phyloP scores from a whole-genome alignment of 202 grass and related monocot genomes.

The Musa balbisiana region DNA sequence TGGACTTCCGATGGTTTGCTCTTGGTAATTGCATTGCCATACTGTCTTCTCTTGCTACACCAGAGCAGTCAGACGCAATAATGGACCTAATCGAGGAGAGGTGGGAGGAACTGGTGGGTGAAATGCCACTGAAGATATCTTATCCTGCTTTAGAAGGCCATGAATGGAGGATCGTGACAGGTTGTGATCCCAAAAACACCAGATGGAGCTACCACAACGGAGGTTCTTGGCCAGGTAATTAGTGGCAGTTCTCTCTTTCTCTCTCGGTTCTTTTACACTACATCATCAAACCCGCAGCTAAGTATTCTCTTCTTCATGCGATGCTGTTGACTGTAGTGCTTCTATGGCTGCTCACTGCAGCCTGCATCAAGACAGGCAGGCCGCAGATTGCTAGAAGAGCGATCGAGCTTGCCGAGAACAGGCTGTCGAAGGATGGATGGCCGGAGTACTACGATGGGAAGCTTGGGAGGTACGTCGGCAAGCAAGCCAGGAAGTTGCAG shows the following conservation, averaged over 20 bases:
- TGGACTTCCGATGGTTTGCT: conserved; percentile 46
- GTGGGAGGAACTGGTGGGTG: conserved; percentile 36
- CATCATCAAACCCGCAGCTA: background rate
- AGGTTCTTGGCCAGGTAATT: conserved; percentile 39
- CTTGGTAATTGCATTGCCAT: conserved; percentile 38
- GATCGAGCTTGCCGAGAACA: conserved; percentile 30
- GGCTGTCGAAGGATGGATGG: conserved; percentile 41
- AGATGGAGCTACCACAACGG: conserved; percentile 46
- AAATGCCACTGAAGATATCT: conserved; percentile 35
- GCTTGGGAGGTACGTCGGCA: conserved; percentile 35
- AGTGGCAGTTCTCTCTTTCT: background rate
- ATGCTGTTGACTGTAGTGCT: conserved; percentile 33
- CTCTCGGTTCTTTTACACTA: background rate
- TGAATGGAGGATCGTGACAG: conserved; percentile 42
- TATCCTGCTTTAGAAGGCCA: conserved; percentile 38
- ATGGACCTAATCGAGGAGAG: conserved; percentile 41
- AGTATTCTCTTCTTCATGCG: background rate
- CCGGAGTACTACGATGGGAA: conserved; percentile 43
- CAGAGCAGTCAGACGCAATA: conserved; percentile 34
- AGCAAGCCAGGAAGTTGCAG: conserved; percentile 47
- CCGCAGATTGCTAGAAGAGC: conserved; percentile 39
- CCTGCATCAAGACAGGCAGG: conserved; percentile 45
- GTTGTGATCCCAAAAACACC: conserved; percentile 40
- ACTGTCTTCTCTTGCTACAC: conserved; percentile 36
- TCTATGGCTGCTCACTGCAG: conserved; percentile 46